Base-by-base conservation (phyloP, 306 rosid genomes). In the Phaseolus lunatus region DNA sequence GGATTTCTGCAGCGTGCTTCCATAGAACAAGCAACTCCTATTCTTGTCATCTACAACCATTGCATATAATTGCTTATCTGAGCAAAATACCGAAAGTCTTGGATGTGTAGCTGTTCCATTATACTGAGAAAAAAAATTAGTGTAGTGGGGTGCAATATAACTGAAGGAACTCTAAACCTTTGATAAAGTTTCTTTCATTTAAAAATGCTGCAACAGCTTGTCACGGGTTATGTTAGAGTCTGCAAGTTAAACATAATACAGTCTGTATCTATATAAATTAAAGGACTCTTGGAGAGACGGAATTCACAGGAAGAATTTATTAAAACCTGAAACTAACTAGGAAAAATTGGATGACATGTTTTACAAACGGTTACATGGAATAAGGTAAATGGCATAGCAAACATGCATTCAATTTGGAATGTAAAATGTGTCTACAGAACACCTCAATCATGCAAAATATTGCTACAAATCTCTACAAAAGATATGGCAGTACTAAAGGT, bases 11-110 rank as follows among this genome's bases (percentile, higher is more conserved):
- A 89, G 72, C 0, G 97, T 92, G 82, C 92, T 95, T 79, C 87
- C 97, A 64, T 89, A 89, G 80, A 89, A 92, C 83, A 95, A 80
- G 63, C 98, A 90, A 80, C 87, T 92, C 68, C 89, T 92, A 81
- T 88, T 92, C 70, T 87, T 88, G 78, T 95, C 98, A 77, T 95
- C 96, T 23, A 95, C 96, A 62, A 95, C 86, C 97, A 89, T 90
- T 3, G 97, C 97, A 85, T 95, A 89, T 79, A 92, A 67, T 72
- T 95, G 97, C 49, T 90, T 90, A 7, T 86, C 92, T 12, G 97
- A 95, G 83, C 93, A 95, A 82, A 95, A 95, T 7, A 92, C 97
- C 20, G 97, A 92, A 80, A 95, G 97, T 83, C 98, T 90, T 61
- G 97, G 98, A 63, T 71, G 86, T 76, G 57, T 82, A 2, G 93